phyloP scores from a whole-genome alignment of 352 stramenopile species.

The Globisporangium takayamanum region DNA sequence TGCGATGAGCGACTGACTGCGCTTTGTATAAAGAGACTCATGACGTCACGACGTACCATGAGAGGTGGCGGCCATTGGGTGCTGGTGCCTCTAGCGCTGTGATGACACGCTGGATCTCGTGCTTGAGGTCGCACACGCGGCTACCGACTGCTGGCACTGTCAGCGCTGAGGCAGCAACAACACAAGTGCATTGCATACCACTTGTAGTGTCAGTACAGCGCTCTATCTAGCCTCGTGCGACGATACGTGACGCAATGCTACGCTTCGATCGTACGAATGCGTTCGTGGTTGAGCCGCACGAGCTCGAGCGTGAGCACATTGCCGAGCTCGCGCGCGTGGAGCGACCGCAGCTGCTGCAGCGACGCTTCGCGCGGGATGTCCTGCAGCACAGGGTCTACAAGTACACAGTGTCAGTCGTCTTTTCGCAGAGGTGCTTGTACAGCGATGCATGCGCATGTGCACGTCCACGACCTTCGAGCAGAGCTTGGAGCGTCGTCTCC shows the following conservation, averaged over 20 bases:
- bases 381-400: conserved; percentile 13
- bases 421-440: not conserved
- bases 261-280: conserved; percentile 4
- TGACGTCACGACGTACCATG: conserved; percentile 5
- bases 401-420: not conserved
- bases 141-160: conserved; percentile 2
- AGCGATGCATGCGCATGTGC: not conserved
- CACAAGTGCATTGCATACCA: not conserved
- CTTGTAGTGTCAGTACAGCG: not conserved
- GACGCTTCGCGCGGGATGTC: conserved; percentile 8
- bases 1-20: not conserved
- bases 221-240: too few species aligned
- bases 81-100: not conserved
- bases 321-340: conserved; percentile 11
- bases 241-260: not conserved
- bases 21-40: not conserved
- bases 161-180: conserved; percentile 6
- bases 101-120: conserved; percentile 8
- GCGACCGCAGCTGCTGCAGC: conserved; percentile 13
- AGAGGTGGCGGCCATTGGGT: conserved; percentile 8
- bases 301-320: conserved; percentile 14
- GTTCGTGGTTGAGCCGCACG: conserved; percentile 10
- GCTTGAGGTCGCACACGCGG: conserved; percentile 10
- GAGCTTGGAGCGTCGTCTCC: conserved; percentile 8
- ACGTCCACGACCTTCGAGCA: conserved; percentile 11